Conservation (phyloP, 2,329 filamentous ascomycete species). For the Sporothrix protearum region DNA sequence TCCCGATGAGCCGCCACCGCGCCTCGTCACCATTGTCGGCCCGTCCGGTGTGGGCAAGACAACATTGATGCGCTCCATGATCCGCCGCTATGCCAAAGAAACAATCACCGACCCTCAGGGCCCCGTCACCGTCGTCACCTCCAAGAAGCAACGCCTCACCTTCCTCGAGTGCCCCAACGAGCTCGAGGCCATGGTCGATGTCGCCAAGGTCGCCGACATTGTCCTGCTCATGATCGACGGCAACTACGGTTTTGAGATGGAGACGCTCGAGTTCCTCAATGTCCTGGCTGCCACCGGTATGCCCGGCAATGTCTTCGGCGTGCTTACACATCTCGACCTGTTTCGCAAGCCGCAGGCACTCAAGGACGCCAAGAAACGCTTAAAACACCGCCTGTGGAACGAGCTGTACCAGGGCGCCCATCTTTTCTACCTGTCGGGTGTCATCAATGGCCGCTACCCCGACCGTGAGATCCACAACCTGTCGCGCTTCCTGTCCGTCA, state of each 20-base stretch:
- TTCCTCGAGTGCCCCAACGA: slow-evolving; percentile 98
- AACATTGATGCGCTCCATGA: slow-evolving; percentile 66
- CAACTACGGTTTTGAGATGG: slow-evolving; percentile 99
- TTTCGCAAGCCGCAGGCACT: slow-evolving; percentile 91
- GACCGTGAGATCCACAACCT: slow-evolving; percentile 95
- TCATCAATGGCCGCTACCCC: slow-evolving; percentile 94
- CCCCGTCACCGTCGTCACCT: slow-evolving; percentile 92
- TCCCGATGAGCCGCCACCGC: slow-evolving; percentile 89
- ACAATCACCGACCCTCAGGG: slow-evolving; percentile 85
- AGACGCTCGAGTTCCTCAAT: slow-evolving; percentile 99
- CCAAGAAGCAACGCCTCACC: slow-evolving; percentile 89
- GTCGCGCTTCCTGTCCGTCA: slow-evolving; percentile 90
- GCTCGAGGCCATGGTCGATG: slow-evolving; percentile 92
- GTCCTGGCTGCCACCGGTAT: slow-evolving; percentile 91
- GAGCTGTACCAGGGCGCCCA: slow-evolving; percentile 97
- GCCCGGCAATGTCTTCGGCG: slow-evolving; percentile 97
- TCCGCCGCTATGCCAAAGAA: slow-evolving; percentile 93
- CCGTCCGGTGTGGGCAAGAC: slow-evolving; percentile 55
- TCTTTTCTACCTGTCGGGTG: slow-evolving; percentile 92
- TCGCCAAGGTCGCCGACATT: slow-evolving; percentile 96
- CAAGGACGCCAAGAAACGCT: slow-evolving; percentile 88
- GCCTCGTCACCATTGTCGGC: slow-evolving; percentile 90
- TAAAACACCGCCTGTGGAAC: slow-evolving; percentile 95
- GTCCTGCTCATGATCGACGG: slow-evolving; percentile 97
- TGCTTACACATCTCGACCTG: slow-evolving; percentile 91